Evolutionary conservation across 176 grass and related monocot genomes (phyloP), one percentile per base, ranked within the genome.

Genomic region (Phragmites australis): DNA sequence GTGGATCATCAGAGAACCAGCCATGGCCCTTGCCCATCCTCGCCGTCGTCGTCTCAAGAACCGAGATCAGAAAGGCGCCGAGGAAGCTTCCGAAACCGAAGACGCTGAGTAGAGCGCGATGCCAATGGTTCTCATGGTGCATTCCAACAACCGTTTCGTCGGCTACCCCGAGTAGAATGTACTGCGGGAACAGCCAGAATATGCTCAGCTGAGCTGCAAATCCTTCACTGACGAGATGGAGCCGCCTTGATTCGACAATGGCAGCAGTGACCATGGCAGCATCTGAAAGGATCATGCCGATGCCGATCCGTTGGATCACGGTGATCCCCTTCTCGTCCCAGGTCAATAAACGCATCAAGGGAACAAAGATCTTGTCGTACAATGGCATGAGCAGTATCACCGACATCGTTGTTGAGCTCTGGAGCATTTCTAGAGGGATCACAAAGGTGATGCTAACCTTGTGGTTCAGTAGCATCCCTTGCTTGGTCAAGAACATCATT

Each of bases 361-460:
- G 90, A 2, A 89, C 54, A 8, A 97, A 53, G 51, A 91, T 60
- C 86, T 81, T 83, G 76, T 93, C 90, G 25, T 97, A 97, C 8
- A 91, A 27, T 26, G 93, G 93, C 88, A 97, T 97, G 19, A 93
- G 68, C 8, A 97, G 81, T 69, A 97, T 91, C 50, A 97, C 90
- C 0, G 90, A 90, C 17, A 93, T 69, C 1, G 86, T 91, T n/a
- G 90, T 89, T 29, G 86, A 13, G 60, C 93, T 93, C 59, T 97
- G 93, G 32, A 97, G 91, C 78, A 91, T 91, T 10, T 91, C 94
- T 1, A 91, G 94, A 40, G 94, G 93, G 68, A 97, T 63, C 26
- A 89, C 68, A 10, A 97, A 91, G 3, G 18, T 34, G 29, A 56
- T 42, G 23, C 65, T n/a, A 7, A 97, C 75, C 19, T 47, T 80